Base-by-base conservation (phyloP, 805 yeast genomes). In the Hanseniaspora osmophila region DNA sequence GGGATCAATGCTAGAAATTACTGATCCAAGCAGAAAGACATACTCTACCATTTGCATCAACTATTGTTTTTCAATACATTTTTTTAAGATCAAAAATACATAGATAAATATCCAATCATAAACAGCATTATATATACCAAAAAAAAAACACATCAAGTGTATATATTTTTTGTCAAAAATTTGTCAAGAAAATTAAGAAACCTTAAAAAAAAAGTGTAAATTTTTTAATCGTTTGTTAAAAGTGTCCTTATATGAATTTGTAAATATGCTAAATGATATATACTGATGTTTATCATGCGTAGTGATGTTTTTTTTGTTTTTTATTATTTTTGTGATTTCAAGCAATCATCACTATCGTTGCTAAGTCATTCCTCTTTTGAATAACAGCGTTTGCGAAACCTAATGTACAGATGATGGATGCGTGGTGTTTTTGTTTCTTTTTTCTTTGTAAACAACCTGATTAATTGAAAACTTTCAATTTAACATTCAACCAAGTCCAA, bases 401-500 rank as follows among this genome's bases (percentile, higher is more conserved):
- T 32, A 35, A 35, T 35, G 38, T 35, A 35, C 38, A 35, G 27
- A 4, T 32, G 35, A 4, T 12, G 15, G n/a, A n/a, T n/a, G n/a
- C n/a, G n/a, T n/a, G n/a, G n/a, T n/a, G n/a, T n/a, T n/a, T n/a
- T n/a, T n/a, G n/a, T n/a, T n/a, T n/a, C n/a, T n/a, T n/a, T n/a
- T n/a, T n/a, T n/a, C n/a, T n/a, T n/a, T n/a, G n/a, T n/a, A n/a
- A n/a, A n/a, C n/a, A n/a, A n/a, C n/a, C n/a, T n/a, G n/a, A n/a
- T n/a, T n/a, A n/a, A n/a, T n/a, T n/a, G n/a, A n/a, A n/a, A n/a
- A n/a, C n/a, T n/a, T 32, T 9, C 5, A 6, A 35, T 37, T 56
- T 66, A 70, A 68, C 87, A 80, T 40, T 62, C 54, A 50, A 77
- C 70, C 54, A 79, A 68, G 56, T 74, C 76, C 51, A 79, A 75